Conservation (phyloP, 1,284 basidiomycete species). For the Acaromyces ingoldii region DNA sequence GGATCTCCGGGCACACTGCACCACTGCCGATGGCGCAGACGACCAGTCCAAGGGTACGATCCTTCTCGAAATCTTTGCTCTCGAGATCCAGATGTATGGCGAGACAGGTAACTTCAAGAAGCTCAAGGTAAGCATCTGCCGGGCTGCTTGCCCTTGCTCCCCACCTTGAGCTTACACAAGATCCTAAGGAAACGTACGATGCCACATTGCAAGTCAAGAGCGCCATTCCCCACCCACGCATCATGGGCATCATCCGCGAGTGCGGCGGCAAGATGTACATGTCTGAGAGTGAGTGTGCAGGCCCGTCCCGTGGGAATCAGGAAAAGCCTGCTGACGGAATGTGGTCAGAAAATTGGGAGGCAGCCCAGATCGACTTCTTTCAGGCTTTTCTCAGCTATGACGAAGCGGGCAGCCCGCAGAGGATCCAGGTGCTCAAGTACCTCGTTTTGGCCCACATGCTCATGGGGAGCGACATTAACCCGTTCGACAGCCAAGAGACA, state of each 20-base stretch:
- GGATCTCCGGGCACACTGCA: conserved; percentile 55
- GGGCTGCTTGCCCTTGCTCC: neutral
- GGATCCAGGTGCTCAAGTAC: conserved; percentile 97
- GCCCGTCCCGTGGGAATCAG: neutral
- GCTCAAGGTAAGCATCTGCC: conserved; percentile 59
- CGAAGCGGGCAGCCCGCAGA: conserved; percentile 90
- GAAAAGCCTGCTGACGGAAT: neutral
- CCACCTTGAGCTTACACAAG: no score
- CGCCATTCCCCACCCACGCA: conserved; percentile 94
- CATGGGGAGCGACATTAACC: conserved; percentile 95
- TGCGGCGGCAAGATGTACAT: conserved; percentile 99
- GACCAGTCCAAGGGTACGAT: conserved; percentile 86
- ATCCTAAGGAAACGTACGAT: conserved; percentile 83
- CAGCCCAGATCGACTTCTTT: conserved; percentile 95
- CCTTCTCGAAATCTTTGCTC: conserved; percentile 92
- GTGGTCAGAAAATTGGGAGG: conserved; percentile 78
- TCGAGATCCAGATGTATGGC: conserved; percentile 99
- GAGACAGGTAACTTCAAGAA: conserved; percentile 92
- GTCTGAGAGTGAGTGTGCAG: conserved; percentile 74
- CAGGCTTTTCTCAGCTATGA: conserved; percentile 98
- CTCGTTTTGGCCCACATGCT: conserved; percentile 97
- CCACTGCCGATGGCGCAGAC: conserved; percentile 63
- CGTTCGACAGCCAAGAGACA: conserved; percentile 98
- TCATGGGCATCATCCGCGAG: conserved; percentile 98
- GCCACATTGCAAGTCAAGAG: conserved; percentile 86